These are phyloP conservation scores for Pezicula rhizophila DNA, from an alignment of 2,329 filamentous ascomycete species.

Conservation along the genomic window DNA sequence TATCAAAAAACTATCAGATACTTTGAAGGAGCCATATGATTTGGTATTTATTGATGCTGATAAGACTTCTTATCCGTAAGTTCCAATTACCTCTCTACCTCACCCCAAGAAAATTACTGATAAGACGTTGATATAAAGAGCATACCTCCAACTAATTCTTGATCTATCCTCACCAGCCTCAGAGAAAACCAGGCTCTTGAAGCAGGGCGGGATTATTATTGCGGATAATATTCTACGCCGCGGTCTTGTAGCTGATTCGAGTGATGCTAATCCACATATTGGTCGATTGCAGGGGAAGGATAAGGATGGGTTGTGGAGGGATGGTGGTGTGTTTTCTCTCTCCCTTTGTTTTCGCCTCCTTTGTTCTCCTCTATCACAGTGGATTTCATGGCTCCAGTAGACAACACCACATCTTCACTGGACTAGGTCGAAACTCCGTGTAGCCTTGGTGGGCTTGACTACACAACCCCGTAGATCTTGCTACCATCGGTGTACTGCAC, in stretches of 20 bases:
- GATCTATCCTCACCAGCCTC: conserved; percentile 34
- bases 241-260: conserved; percentile 39
- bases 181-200: conserved; percentile 34
- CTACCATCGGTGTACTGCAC: too few species aligned
- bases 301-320: conserved; percentile 4
- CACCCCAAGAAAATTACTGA: background rate
- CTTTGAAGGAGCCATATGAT: conserved; percentile 39
- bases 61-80: conserved; percentile 41
- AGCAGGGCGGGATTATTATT: conserved; percentile 43
- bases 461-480: too few species aligned
- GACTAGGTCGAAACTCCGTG: too few species aligned
- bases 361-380: too few species aligned
- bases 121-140: background rate
- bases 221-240: conserved; percentile 48
- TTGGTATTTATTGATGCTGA: conserved; percentile 49
- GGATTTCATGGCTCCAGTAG: too few species aligned
- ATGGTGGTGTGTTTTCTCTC: background rate
- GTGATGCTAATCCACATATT: conserved; percentile 25
- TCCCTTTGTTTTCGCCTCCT: too few species aligned
- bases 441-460: too few species aligned
- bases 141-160: conserved; percentile 38
- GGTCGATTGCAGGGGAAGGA: background rate
- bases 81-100: conserved; percentile 35
- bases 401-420: too few species aligned
- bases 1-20: conserved; percentile 8